Evolutionary conservation across 2,329 filamentous ascomycete genomes (phyloP).

Genomic region (Trematosphaeria pertusa): DNA sequence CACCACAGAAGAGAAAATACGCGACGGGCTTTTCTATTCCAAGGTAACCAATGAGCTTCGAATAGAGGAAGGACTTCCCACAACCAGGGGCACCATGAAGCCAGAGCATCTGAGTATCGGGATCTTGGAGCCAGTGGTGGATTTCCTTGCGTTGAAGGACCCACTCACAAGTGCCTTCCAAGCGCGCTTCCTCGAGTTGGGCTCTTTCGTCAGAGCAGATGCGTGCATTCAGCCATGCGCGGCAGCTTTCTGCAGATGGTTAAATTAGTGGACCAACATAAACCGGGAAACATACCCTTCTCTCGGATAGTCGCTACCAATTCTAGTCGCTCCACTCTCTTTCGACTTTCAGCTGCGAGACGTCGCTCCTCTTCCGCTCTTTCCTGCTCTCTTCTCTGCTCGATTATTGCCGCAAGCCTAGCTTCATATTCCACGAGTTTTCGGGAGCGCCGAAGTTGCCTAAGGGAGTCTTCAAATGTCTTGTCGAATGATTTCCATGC

Average conservation of each 20-base stretch:
- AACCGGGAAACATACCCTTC: not conserved
- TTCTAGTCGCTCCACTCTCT: slow-evolving; percentile 1
- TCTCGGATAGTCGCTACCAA: not conserved
- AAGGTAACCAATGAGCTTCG: not conserved
- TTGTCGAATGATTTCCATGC: slow-evolving; percentile 8
- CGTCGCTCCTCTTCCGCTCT: not conserved
- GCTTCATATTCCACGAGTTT: slow-evolving; percentile 5
- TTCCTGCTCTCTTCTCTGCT: slow-evolving; percentile 4
- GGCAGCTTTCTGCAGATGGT: not conserved
- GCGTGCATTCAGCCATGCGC: slow-evolving; percentile 4
- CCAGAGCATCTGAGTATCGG: slow-evolving; percentile 6
- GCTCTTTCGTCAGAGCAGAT: slow-evolving; percentile 3
- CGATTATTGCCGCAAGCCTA: not conserved
- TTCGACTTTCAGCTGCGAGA: slow-evolving; percentile 2
- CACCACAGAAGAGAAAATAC: slow-evolving; percentile 10
- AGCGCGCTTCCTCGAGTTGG: not conserved
- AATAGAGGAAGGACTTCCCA: slow-evolving; percentile 8
- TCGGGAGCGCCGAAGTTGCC: slow-evolving; percentile 3
- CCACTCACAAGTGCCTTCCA: slow-evolving; percentile 8
- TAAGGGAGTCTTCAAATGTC: not conserved
- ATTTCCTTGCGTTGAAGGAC: slow-evolving; percentile 4
- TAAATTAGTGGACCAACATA: not conserved
- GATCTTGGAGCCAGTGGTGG: not conserved
- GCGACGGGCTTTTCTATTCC: not conserved
- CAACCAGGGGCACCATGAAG: slow-evolving; percentile 7